Base-by-base conservation (phyloP, 352 stramenopile species). In the Pythium phragmiticola region DNA sequence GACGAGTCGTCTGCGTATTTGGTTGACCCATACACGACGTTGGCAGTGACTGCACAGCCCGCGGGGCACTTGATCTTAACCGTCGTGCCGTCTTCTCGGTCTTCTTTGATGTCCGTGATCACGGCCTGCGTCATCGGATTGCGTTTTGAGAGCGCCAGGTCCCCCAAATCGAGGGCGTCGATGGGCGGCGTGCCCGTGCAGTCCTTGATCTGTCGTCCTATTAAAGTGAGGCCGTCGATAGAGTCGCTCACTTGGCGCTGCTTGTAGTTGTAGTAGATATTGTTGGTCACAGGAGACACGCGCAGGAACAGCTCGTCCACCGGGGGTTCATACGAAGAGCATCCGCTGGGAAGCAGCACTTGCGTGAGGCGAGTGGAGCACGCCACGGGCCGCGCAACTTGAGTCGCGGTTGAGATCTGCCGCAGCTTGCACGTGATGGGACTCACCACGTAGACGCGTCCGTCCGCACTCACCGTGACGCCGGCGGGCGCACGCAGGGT, bases 251-350 rank as follows among this genome's bases (percentile, higher is more conserved):
- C 60, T 17, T 65, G 39, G 4, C 83, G 82, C 37, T 87, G 76
- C 0, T 74, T 66, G 49, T 86, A 94, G 73, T 98, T 98, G 78
- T 98, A 98, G 60, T 97, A 94, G 26, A 98, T 88, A 63, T 99
- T 98, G 75, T 94, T 88, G 46, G 66, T 65, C 37, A 70, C 67
- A 14, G 92, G 77, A 8, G 95, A 90, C 16, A 76, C 70, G 36
- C 90, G 88, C 11, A 91, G 66, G 51, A 91, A 92, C 12, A 92
- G 70, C 26, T 95, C 84, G 60, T 98, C 95, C 13, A 98, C 84
- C 23, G 91, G 89, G 30, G 85, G 79, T 30, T 98, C 94, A 69
- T 99, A 99, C 12, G 89, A 98, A 5, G 87, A 87, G 71, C 96
- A 99, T 7, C 96, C 95, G 36, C 87, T 97, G 0, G 96, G 96